Percentiles rank a stretch among this genome's conserved stretches.
phyloP scores from a whole-genome alignment of 2,329 filamentous ascomycete genomes.

The Capronia americana region DNA sequence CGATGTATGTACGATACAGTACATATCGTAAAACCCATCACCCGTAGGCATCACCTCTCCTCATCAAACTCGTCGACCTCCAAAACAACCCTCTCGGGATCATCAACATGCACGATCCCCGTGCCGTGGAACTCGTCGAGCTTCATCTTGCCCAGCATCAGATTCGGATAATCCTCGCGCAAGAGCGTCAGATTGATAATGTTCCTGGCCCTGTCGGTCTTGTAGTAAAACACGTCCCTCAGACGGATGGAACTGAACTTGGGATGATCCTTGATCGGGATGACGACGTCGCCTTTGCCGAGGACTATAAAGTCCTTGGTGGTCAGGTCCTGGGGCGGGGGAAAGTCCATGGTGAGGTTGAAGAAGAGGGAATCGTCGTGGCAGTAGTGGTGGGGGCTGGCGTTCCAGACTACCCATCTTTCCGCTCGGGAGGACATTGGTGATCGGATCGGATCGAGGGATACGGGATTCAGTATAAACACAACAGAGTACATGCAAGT shows the following conservation, averaged over 20 bases:
- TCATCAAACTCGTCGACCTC: conserved; percentile 13
- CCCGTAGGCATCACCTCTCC: too few relatives aligned
- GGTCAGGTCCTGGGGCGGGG: neutral
- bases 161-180: conserved; percentile 5
- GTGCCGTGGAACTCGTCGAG: neutral
- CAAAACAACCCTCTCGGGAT: neutral
- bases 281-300: conserved; percentile 12
- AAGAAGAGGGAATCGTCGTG: conserved; percentile 10
- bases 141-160: conserved; percentile 3
- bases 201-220: conserved; percentile 5
- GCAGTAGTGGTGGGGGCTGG: conserved; percentile 17
- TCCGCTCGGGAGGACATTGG: conserved; percentile 19
- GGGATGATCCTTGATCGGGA: neutral
- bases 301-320: neutral
- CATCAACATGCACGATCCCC: conserved; percentile 11
- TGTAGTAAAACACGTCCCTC: conserved; percentile 13
- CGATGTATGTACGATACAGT: too few relatives aligned
- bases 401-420: conserved; percentile 16
- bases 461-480: too few relatives aligned
- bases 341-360: conserved; percentile 1
- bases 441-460: too few relatives aligned
- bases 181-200: conserved; percentile 7
- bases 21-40: too few relatives aligned
- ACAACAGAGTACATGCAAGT: too few relatives aligned
- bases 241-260: conserved; percentile 2